Conservation (phyloP, 768 basidiomycete species). For the Pisolithus marmoratus region DNA sequence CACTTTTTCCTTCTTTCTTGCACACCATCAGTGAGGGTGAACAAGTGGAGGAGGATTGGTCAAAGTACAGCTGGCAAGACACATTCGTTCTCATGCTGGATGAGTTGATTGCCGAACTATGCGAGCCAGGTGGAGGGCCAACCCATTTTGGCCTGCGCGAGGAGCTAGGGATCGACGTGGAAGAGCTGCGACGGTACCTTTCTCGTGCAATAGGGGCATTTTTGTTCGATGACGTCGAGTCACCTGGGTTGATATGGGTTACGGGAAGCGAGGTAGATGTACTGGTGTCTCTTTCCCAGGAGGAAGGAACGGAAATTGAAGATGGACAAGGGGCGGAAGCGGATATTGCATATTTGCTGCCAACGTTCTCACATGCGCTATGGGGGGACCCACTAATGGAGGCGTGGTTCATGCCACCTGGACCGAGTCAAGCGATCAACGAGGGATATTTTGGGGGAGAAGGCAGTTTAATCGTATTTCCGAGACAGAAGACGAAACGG, state of each 20-base stretch:
- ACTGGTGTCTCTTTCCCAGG: slow-evolving; percentile 37
- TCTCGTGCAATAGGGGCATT: slow-evolving; percentile 70
- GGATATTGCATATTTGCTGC: slow-evolving; percentile 32
- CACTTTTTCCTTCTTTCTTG: slow-evolving; percentile 12
- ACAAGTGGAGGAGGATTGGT: slow-evolving; percentile 19
- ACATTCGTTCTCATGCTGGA: slow-evolving; percentile 61
- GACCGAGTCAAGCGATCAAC: slow-evolving; percentile 43
- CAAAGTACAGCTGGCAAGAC: slow-evolving; percentile 66
- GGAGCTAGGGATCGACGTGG: slow-evolving; percentile 23
- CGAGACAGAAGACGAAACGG: slow-evolving; percentile 69
- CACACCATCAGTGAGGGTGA: slow-evolving; percentile 1
- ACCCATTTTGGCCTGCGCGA: slow-evolving; percentile 3
- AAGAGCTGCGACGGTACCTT: slow-evolving; percentile 43
- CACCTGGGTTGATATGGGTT: slow-evolving; percentile 62
- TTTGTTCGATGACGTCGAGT: slow-evolving; percentile 73
- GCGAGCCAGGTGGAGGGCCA: slow-evolving; percentile 16
- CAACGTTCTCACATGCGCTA: slow-evolving; percentile 45
- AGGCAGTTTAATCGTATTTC: slow-evolving; percentile 49
- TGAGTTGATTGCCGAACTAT: slow-evolving; percentile 42
- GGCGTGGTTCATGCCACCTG: slow-evolving; percentile 48
- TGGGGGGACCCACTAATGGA: slow-evolving; percentile 80
- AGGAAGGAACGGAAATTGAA: slow-evolving; percentile 1
- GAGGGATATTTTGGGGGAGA: slow-evolving; percentile 51
- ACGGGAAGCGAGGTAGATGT: slow-evolving; percentile 56
- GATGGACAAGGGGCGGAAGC: slow-evolving; percentile 14